A percentile compares a stretch with the other conserved stretches of the same genome.
Evolutionary conservation across 176 grass and related monocot genomes (phyloP).

Genomic region (Typha latifolia): DNA sequence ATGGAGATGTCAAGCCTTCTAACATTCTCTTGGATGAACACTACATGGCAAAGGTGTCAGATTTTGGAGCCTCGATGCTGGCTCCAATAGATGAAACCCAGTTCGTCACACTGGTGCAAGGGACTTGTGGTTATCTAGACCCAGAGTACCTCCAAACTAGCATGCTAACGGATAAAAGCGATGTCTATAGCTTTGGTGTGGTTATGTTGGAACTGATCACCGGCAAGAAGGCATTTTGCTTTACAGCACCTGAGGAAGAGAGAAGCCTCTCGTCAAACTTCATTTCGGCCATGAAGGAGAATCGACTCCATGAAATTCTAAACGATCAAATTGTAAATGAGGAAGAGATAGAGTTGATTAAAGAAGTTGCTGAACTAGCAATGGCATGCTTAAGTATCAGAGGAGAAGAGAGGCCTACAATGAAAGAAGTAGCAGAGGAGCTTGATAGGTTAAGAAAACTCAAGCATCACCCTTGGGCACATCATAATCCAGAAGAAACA

Average conservation of each 20-base stretch:
- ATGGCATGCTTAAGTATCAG: not conserved
- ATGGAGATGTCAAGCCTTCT: not conserved
- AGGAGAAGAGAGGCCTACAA: not conserved
- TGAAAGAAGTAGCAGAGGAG: not conserved
- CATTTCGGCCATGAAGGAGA: not conserved
- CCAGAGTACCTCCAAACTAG: not conserved
- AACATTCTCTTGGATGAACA: conserved; percentile 6
- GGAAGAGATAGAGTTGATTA: not conserved
- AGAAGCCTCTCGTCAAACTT: not conserved
- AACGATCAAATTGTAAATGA: not conserved
- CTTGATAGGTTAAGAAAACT: not conserved
- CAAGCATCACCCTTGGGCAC: not conserved
- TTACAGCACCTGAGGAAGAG: not conserved
- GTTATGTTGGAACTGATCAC: not conserved
- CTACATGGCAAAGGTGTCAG: not conserved
- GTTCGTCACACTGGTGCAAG: not conserved
- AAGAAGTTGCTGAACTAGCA: not conserved
- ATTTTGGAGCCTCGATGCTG: not conserved
- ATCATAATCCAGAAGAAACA: not conserved
- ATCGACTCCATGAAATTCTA: not conserved
- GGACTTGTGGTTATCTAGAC: conserved; percentile 4
- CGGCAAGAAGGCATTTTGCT: not conserved
- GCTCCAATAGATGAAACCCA: not conserved
- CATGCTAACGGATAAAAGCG: not conserved
- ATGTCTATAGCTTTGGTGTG: not conserved